Evolutionary conservation across 805 yeast genomes (phyloP).

Genomic region (Starmerella geochares): DNA sequence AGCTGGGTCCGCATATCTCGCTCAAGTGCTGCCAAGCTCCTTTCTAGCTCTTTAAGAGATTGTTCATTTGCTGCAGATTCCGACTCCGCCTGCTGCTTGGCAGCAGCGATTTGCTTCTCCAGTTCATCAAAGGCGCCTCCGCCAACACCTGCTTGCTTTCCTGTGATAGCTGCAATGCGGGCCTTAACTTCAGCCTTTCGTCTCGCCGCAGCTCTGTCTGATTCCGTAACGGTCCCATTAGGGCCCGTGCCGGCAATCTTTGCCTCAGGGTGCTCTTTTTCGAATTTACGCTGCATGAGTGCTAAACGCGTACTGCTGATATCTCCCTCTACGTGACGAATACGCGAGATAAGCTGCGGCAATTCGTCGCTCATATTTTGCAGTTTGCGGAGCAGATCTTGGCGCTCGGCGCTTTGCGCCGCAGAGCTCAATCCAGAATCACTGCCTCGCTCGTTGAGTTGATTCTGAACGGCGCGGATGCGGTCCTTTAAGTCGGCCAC

Average conservation of each 20-base stretch:
- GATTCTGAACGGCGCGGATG: constrained; percentile 40
- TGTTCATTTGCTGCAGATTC: constrained; percentile 49
- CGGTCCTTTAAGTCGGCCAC: constrained; percentile 56
- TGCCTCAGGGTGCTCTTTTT: constrained; percentile 56
- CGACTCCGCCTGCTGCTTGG: constrained; percentile 40
- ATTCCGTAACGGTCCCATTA: constrained; percentile 73
- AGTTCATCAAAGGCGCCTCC: constrained; percentile 42
- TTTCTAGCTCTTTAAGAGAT: constrained; percentile 61
- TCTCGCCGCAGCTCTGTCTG: constrained; percentile 69
- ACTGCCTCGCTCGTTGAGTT: constrained; percentile 24
- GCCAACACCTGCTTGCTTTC: constrained; percentile 41
- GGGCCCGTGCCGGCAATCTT: constrained; percentile 76
- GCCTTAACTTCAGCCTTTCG: constrained; percentile 69
- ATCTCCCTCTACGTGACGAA: constrained; percentile 54
- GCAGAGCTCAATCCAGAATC: neutral
- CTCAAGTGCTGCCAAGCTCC: constrained; percentile 56
- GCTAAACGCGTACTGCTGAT: constrained; percentile 60
- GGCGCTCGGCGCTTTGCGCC: constrained; percentile 25
- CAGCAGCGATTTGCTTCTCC: constrained; percentile 45
- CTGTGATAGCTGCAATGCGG: constrained; percentile 88
- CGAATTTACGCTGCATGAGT: constrained; percentile 45
- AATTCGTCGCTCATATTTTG: constrained; percentile 57
- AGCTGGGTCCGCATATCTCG: constrained; percentile 39
- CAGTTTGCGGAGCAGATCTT: constrained; percentile 48
- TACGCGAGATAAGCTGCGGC: constrained; percentile 56